Evolutionary conservation across 2,329 filamentous ascomycete species (phyloP).

Genomic region (Epichloe brachyelytri): DNA sequence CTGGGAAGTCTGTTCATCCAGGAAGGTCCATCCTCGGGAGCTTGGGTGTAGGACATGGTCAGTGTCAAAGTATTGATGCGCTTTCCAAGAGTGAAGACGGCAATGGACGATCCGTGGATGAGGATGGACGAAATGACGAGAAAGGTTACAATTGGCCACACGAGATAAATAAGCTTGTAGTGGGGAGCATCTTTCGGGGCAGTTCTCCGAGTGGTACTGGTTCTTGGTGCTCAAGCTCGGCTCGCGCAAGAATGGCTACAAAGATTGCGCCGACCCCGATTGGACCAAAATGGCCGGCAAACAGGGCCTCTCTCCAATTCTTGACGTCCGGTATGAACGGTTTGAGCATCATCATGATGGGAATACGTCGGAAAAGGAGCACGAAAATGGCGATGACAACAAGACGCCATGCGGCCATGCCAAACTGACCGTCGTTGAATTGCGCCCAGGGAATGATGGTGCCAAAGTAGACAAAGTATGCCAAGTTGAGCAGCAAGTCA

Average conservation of each 20-base stretch:
- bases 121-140: slow-evolving; percentile 88
- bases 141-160: slow-evolving; percentile 94
- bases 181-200: slow-evolving; percentile 42
- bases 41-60: slow-evolving; percentile 91
- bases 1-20: slow-evolving; percentile 92
- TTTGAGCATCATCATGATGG: slow-evolving; percentile 84
- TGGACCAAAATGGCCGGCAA: slow-evolving; percentile 93
- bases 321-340: slow-evolving; percentile 93
- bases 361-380: slow-evolving; percentile 89
- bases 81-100: slow-evolving; percentile 94
- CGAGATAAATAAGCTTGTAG: slow-evolving; percentile 64
- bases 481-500: slow-evolving; percentile 88
- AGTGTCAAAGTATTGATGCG: slow-evolving; percentile 93
- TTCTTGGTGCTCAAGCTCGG: slow-evolving; percentile 68
- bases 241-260: slow-evolving; percentile 79
- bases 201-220: slow-evolving; percentile 60
- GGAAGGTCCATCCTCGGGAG: slow-evolving; percentile 71
- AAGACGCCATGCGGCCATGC: slow-evolving; percentile 75
- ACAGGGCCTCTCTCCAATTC: slow-evolving; percentile 93
- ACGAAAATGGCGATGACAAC: slow-evolving; percentile 91
- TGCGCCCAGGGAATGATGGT: slow-evolving; percentile 94
- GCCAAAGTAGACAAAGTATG: slow-evolving; percentile 96
- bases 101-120: slow-evolving; percentile 94
- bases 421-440: slow-evolving; percentile 64
- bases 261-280: slow-evolving; percentile 97